Conservation (phyloP, 345 rosid species). For the Citrus trifoliata region DNA sequence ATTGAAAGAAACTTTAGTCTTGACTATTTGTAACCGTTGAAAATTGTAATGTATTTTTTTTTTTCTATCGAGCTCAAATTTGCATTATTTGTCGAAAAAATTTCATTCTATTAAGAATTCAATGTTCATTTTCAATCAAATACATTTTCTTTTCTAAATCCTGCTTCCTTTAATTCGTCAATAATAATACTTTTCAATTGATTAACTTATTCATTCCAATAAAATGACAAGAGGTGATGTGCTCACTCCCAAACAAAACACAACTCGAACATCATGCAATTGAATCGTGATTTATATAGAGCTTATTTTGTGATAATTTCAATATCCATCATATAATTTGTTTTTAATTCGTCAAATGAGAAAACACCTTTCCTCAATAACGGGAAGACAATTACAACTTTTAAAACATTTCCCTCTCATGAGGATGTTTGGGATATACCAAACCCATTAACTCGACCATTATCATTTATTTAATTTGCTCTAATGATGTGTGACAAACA, state of each 20-base stretch:
- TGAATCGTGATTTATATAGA: background rate
- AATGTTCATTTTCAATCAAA: background rate
- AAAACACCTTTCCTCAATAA: slow-evolving; percentile 4
- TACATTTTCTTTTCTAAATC: background rate
- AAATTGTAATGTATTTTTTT: too few relatives aligned
- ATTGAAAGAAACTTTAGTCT: too few relatives aligned
- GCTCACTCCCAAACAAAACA: background rate
- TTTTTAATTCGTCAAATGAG: background rate
- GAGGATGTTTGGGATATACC: background rate
- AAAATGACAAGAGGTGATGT: background rate
- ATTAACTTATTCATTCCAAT: background rate
- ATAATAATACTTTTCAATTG: too few relatives aligned
- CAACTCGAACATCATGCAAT: background rate
- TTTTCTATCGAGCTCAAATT: too few relatives aligned
- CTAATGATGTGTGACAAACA: background rate
- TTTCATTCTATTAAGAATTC: too few relatives aligned
- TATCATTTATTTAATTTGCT: background rate
- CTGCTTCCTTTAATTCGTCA: background rate
- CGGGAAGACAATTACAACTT: background rate
- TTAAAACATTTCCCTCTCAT: background rate
- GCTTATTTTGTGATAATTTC: background rate
- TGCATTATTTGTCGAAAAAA: too few relatives aligned
- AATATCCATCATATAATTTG: background rate
- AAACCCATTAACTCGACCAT: background rate
- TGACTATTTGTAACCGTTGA: too few relatives aligned